These are phyloP conservation scores for Chamaecyparis obtusa DNA, from an alignment of 75 land plant species.

Conservation along the genomic window DNA sequence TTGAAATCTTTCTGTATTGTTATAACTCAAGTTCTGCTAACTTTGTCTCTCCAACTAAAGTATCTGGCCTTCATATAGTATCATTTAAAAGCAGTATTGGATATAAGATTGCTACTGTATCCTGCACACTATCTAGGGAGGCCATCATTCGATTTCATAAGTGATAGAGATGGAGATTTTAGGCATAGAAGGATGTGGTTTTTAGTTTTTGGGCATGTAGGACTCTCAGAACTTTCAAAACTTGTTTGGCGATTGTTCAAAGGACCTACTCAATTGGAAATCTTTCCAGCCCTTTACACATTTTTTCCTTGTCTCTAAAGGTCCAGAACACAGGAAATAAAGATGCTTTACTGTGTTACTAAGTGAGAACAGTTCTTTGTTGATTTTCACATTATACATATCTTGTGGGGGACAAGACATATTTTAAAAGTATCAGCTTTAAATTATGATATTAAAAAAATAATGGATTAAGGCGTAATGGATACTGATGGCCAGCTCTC, in stretches of 20 bases:
- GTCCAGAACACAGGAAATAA: neutral
- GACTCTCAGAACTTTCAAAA: neutral
- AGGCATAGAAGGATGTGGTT: neutral
- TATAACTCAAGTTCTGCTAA: neutral
- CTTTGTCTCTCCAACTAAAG: neutral
- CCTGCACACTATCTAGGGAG: neutral
- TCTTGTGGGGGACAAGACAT: neutral
- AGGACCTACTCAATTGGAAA: neutral
- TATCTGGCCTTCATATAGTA: neutral
- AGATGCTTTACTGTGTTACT: neutral
- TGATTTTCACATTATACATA: neutral
- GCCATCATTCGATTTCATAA: neutral
- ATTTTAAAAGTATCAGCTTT: neutral
- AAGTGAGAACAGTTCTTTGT: neutral
- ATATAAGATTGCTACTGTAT: neutral
- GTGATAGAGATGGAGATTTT: neutral
- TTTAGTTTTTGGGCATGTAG: neutral
- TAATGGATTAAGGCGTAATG: neutral
- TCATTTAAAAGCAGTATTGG: neutral
- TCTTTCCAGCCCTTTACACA: neutral
- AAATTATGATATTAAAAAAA: too few relatives aligned
- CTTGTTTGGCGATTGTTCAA: neutral
- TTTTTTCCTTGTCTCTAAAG: neutral
- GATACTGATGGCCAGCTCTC: neutral
- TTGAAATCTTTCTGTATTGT: neutral